A percentile compares a stretch with the other conserved stretches of the same genome.
phyloP scores from a whole-genome alignment of 1,284 basidiomycete species.

The Calocybe gambosa region DNA sequence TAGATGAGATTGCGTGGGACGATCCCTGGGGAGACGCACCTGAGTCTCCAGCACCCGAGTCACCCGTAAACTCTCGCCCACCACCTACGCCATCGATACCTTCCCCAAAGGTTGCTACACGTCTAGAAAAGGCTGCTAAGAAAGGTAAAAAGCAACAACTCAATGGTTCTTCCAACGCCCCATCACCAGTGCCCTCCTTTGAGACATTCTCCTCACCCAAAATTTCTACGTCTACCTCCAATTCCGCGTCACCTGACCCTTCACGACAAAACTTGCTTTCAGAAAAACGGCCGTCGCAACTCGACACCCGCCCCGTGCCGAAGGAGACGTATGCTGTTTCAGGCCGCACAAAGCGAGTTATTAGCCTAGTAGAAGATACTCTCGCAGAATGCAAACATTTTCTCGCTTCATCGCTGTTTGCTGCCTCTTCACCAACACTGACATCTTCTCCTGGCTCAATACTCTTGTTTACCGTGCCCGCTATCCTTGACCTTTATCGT shows the following conservation, averaged over 20 bases:
- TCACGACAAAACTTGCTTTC: constrained; percentile 1
- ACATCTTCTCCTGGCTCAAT: constrained; percentile 39
- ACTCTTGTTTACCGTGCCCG: constrained; percentile 55
- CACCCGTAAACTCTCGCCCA: constrained; percentile 17
- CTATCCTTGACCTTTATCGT: constrained; percentile 76
- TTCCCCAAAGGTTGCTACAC: constrained; percentile 45
- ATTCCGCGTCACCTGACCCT: background rate
- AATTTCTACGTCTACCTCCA: constrained; percentile 1
- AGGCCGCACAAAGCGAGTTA: constrained; percentile 45
- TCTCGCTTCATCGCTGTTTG: constrained; percentile 47
- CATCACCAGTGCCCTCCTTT: constrained; percentile 14
- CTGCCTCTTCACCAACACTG: constrained; percentile 24
- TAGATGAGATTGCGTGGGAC: constrained; percentile 39
- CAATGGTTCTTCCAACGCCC: constrained; percentile 24
- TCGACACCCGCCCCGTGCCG: constrained; percentile 13
- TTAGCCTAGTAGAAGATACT: constrained; percentile 53
- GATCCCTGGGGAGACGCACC: constrained; percentile 56
- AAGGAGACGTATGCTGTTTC: constrained; percentile 60
- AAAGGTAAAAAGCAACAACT: constrained; percentile 41
- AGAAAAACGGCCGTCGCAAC: constrained; percentile 12
- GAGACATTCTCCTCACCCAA: constrained; percentile 16
- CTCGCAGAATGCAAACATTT: constrained; percentile 57
- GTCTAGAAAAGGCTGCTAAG: constrained; percentile 51
- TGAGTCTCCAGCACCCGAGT: constrained; percentile 16
- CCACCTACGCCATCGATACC: constrained; percentile 25